Evolutionary conservation across 345 rosid genomes (phyloP).

Genomic region (Salix arbutifolia): DNA sequence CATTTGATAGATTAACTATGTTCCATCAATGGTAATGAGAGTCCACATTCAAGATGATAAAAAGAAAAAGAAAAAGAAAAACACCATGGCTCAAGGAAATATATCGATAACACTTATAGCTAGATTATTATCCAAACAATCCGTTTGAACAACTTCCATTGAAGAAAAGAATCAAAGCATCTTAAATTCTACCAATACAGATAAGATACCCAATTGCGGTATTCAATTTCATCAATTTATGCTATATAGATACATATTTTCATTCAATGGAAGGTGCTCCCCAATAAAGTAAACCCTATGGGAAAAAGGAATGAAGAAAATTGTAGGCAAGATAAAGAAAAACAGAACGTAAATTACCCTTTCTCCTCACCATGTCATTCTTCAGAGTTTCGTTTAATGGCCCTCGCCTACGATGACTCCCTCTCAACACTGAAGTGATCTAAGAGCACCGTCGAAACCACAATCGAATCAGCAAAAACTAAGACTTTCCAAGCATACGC

Average conservation of each 20-base stretch:
- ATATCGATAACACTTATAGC: neutral
- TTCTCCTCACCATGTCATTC: constrained; percentile 49
- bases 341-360: constrained; percentile 38
- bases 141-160: neutral
- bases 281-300: neutral
- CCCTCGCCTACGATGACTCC: constrained; percentile 33
- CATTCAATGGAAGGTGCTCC: neutral
- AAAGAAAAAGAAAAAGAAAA: neutral
- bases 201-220: neutral
- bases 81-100: neutral
- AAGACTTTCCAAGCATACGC: neutral
- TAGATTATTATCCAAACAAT: neutral
- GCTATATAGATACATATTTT: neutral
- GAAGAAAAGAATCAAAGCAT: neutral
- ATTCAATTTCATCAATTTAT: neutral
- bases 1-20: neutral
- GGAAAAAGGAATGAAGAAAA: neutral
- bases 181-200: neutral
- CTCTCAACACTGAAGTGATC: constrained; percentile 41
- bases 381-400: constrained; percentile 32
- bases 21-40: neutral
- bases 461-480: constrained; percentile 15
- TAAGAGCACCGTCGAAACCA: constrained; percentile 27
- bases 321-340: constrained; percentile 4
- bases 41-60: neutral